Evolutionary conservation across 352 stramenopile genomes (phyloP).

Genomic region (Pilasporangium apinafurcum): DNA sequence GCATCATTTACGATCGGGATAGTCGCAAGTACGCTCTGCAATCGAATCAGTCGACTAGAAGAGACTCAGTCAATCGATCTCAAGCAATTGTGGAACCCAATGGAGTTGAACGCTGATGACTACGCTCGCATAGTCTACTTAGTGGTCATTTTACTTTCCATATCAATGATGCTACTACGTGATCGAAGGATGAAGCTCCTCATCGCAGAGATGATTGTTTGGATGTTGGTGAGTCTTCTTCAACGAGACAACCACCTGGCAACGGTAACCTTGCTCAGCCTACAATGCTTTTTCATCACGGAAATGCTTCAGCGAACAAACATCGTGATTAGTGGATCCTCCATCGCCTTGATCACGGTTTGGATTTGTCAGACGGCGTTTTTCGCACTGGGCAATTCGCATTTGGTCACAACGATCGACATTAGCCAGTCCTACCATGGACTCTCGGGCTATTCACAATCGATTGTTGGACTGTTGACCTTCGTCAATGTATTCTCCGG

Average conservation of each 20-base stretch:
- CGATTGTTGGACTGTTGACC: slow-evolving; percentile 68
- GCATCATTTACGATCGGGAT: slow-evolving; percentile 19
- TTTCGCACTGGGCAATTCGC: slow-evolving; percentile 84
- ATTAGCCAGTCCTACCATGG: slow-evolving; percentile 86
- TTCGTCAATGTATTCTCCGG: slow-evolving; percentile 73
- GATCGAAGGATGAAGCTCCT: slow-evolving; percentile 2
- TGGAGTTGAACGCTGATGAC: slow-evolving; percentile 18
- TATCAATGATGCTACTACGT: slow-evolving; percentile 8
- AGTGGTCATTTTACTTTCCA: slow-evolving; percentile 2
- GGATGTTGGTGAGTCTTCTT: slow-evolving; percentile 50
- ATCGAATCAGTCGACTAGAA: slow-evolving; percentile 3
- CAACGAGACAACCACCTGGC: slow-evolving; percentile 58
- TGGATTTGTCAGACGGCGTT: slow-evolving; percentile 72
- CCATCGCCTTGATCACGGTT: slow-evolving; percentile 18
- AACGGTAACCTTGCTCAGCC: slow-evolving; percentile 43
- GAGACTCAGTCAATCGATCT: background rate
- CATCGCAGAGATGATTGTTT: slow-evolving; percentile 42
- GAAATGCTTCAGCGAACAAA: slow-evolving; percentile 1
- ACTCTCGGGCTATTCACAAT: slow-evolving; percentile 71
- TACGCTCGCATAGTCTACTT: slow-evolving; percentile 49
- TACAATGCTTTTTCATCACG: slow-evolving; percentile 34
- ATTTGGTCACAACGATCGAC: slow-evolving; percentile 86
- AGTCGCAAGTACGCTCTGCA: slow-evolving; percentile 10
- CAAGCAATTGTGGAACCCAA: background rate
- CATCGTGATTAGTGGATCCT: background rate